Evolutionary conservation across 495 filamentous ascomycete genomes (phyloP).

Genomic region (Neurospora cerealis): DNA sequence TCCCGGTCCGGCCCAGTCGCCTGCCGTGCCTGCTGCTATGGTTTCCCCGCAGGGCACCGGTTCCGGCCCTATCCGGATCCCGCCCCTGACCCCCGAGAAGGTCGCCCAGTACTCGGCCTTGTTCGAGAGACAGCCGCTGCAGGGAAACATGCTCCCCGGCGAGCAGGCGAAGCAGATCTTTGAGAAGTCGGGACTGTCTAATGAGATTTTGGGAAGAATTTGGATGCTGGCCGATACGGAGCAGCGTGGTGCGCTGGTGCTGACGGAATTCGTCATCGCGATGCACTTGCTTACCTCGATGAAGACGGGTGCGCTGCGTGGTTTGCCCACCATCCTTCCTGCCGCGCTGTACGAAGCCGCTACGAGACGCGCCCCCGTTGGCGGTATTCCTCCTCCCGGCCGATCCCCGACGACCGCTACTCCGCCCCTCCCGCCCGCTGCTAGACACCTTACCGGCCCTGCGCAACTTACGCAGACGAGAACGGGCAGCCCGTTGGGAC

Average conservation of each 20-base stretch:
- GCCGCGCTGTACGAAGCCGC: constrained; percentile 88
- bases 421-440: constrained; percentile 30
- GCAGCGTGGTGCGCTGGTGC: constrained; percentile 77
- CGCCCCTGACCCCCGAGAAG: constrained; percentile 81
- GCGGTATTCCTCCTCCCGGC: constrained; percentile 23
- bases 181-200: constrained; percentile 80
- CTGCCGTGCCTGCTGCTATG: constrained; percentile 37
- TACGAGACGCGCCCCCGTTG: constrained; percentile 52
- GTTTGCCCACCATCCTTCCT: constrained; percentile 72
- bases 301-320: constrained; percentile 70
- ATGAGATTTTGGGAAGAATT: constrained; percentile 82
- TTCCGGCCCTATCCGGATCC: constrained; percentile 69
- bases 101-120: constrained; percentile 73
- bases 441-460: constrained; percentile 37
- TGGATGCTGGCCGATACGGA: constrained; percentile 93
- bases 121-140: constrained; percentile 78
- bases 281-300: constrained; percentile 94
- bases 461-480: constrained; percentile 32
- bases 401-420: constrained; percentile 25
- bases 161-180: constrained; percentile 91
- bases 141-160: constrained; percentile 68
- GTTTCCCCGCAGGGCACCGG: constrained; percentile 46
- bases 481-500: constrained; percentile 60
- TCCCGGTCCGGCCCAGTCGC: constrained; percentile 42
- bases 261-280: constrained; percentile 91